phyloP scores from a whole-genome alignment of 345 rosid genomes.

The Eucalyptus viminalis region DNA sequence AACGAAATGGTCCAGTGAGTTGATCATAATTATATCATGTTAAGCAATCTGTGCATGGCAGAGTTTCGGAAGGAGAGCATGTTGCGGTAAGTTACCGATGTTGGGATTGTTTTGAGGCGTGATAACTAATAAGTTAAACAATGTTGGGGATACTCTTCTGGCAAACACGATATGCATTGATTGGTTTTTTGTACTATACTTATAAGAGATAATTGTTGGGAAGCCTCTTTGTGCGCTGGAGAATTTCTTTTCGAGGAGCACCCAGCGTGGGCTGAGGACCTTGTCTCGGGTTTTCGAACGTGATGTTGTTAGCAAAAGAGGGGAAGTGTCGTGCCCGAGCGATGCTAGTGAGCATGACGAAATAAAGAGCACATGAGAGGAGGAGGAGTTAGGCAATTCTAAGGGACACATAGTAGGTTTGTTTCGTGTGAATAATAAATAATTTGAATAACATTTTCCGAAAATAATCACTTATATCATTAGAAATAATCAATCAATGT shows the following conservation, averaged over 20 bases:
- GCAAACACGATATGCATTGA: background rate
- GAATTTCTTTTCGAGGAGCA: background rate
- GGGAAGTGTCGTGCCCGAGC: background rate
- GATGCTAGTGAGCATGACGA: background rate
- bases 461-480: too few relatives aligned
- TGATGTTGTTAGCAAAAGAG: background rate
- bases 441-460: fast-evolving
- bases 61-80: background rate
- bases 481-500: too few relatives aligned
- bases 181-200: too few relatives aligned
- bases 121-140: background rate
- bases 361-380: background rate
- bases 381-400: background rate
- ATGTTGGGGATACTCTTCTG: background rate
- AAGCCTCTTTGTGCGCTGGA: background rate
- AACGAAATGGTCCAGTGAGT: background rate
- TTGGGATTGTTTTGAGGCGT: background rate
- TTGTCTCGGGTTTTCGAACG: background rate
- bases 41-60: background rate
- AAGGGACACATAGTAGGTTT: background rate
- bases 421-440: too few relatives aligned
- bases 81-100: background rate
- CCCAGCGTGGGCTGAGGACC: background rate
- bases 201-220: background rate
- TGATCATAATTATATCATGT: background rate